These are phyloP conservation scores for Pythium volutum DNA, from an alignment of 352 stramenopile genomes.

Conservation along the genomic window DNA sequence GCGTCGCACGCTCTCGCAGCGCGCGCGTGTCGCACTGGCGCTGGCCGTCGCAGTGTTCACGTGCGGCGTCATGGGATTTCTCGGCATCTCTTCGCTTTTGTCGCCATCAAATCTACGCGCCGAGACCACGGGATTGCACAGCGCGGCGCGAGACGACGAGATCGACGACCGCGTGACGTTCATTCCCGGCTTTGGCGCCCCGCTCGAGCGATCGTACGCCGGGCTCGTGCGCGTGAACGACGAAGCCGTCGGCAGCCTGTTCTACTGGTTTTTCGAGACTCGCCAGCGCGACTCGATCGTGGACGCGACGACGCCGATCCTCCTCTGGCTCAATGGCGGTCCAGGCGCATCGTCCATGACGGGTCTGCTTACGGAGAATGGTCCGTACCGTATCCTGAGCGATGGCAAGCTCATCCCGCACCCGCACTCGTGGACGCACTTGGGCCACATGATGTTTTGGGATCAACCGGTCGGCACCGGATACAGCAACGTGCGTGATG, in stretches of 20 bases:
- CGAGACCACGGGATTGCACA: not conserved
- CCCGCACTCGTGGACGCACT: constrained; percentile 62
- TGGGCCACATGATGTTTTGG: constrained; percentile 84
- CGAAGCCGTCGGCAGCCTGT: constrained; percentile 52
- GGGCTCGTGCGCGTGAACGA: constrained; percentile 64
- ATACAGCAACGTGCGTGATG: constrained; percentile 70
- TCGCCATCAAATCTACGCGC: not conserved
- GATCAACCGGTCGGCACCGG: constrained; percentile 81
- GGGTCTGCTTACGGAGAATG: constrained; percentile 72
- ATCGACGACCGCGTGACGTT: constrained; percentile 50
- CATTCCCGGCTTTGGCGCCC: constrained; percentile 62
- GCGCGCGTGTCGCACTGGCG: constrained; percentile 2
- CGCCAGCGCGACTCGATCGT: constrained; percentile 16
- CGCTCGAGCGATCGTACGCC: constrained; percentile 75
- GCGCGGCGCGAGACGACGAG: constrained; percentile 3
- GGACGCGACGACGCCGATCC: constrained; percentile 49
- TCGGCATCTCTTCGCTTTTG: constrained; percentile 2
- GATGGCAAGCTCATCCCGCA: constrained; percentile 73
- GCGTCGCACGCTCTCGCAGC: constrained; percentile 3
- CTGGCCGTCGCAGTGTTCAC: constrained; percentile 6
- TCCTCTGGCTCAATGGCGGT: constrained; percentile 82
- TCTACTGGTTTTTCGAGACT: constrained; percentile 88
- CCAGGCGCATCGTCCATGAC: constrained; percentile 81
- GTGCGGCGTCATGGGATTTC: not conserved
- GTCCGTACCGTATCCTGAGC: constrained; percentile 64